Evolutionary conservation across 2,329 filamentous ascomycete species (phyloP), one percentile per base, ranked within the genome.

Genomic region (Penicillium digitatum): DNA sequence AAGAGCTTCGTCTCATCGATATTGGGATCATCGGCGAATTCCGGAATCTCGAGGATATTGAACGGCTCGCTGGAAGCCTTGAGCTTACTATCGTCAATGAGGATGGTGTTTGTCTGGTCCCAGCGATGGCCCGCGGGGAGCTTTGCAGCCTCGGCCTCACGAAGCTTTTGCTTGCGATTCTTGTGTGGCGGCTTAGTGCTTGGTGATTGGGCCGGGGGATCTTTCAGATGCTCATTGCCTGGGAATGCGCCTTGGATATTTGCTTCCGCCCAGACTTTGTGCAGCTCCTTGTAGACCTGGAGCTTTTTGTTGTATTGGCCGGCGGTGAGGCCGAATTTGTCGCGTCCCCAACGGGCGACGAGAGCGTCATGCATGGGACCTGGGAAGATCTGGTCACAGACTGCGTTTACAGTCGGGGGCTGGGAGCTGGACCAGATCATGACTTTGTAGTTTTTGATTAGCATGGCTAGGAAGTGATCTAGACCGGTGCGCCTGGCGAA

Each of bases 401-500:
- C 83, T 34, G 74, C 75, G 9, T 73, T 62, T 14, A 96, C 90
- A 61, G 94, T 96, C 1, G 81, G 72, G 0, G 86, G 86, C 20
- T 81, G 82, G 0, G 93, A 91, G 7, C 90, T 95, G 1, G 93
- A 95, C 91, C 93, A 99, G 55, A 97, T 83, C 75, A 91, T 90
- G 29, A 96, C 87, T 49, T 79, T 78, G 76, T 95, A 93, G 55
- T 86, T 85, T 12, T 82, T 74, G 62, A 95, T 80, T 62, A 92
- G 82, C 70, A 91, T 90, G 27, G 80, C 67, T 3, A 97, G 75
- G 71, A 99, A 96, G 0, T 75, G 62, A 3, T 76, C 65, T 1
- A 94, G 81, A 60, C 86, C 80, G 0, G 89, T 89, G 0, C 94
- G 87, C 60, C 81, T 75, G 40, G 85, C 74, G 69, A 91, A 89